These are phyloP conservation scores for Tetracladium marchalianum DNA, from an alignment of 495 filamentous ascomycete genomes.

Conservation along the genomic window DNA sequence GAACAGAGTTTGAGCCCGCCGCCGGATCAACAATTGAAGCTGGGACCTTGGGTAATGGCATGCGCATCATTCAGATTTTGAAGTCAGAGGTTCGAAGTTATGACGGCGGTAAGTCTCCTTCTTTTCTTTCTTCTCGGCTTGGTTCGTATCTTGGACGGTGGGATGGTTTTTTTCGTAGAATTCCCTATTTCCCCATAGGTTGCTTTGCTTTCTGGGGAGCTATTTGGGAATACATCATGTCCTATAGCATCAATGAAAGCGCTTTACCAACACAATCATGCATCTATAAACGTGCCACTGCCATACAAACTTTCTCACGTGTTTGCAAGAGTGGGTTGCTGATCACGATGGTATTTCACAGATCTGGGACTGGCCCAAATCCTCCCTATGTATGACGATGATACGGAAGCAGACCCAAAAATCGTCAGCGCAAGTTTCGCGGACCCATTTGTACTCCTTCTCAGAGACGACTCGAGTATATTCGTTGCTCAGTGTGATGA, in stretches of 20 bases:
- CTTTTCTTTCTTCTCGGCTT: neutral
- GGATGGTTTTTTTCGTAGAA: too few relatives aligned
- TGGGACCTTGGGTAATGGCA: constrained; percentile 61
- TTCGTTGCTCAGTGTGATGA: constrained; percentile 67
- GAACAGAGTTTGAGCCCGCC: constrained; percentile 82
- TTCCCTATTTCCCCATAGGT: neutral
- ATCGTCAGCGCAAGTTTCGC: constrained; percentile 74
- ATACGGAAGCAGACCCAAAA: constrained; percentile 62
- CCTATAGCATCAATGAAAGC: constrained; percentile 24
- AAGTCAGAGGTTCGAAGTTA: constrained; percentile 78
- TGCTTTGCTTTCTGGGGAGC: constrained; percentile 10
- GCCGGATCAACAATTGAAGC: constrained; percentile 75
- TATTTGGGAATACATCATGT: constrained; percentile 17
- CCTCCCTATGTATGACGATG: constrained; percentile 80
- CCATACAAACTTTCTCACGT: neutral
- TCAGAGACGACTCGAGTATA: constrained; percentile 71
- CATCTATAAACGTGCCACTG: constrained; percentile 9
- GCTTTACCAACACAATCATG: constrained; percentile 12
- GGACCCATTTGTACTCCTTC: constrained; percentile 79
- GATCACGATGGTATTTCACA: constrained; percentile 23
- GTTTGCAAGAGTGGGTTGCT: constrained; percentile 2
- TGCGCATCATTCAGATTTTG: constrained; percentile 74
- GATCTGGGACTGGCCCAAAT: constrained; percentile 84
- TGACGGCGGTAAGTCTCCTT: constrained; percentile 59
- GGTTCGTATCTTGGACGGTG: neutral